A percentile compares a stretch with the other conserved stretches of the same genome.
Conservation (phyloP, 345 rosid genomes). For the Boechera retrofracta region DNA sequence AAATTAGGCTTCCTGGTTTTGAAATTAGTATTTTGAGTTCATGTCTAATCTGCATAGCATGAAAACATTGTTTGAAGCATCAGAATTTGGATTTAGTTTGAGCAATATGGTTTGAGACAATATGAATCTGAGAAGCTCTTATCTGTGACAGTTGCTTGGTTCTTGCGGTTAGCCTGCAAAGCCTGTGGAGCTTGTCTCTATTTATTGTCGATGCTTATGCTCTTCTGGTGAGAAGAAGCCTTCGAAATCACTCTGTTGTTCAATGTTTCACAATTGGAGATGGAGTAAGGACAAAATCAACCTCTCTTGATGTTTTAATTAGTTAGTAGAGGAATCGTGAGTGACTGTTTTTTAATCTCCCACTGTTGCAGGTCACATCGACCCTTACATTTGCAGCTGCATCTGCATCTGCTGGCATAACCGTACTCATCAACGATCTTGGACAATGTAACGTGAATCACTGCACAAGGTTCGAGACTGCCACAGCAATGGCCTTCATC, state of each 20-base stretch:
- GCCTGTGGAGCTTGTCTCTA: conserved; percentile 76
- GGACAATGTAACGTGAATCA: conserved; percentile 56
- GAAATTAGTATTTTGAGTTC: neutral
- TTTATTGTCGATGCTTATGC: conserved; percentile 69
- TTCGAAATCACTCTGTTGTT: conserved; percentile 53
- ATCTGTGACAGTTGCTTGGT: conserved; percentile 65
- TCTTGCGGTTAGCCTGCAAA: conserved; percentile 71
- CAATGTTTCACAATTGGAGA: conserved; percentile 72
- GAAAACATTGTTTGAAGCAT: neutral
- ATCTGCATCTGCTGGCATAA: conserved; percentile 78
- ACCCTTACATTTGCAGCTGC: conserved; percentile 81
- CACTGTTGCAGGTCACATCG: conserved; percentile 63
- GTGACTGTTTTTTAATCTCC: neutral
- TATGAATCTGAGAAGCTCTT: conserved; percentile 24
- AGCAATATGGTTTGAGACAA: conserved; percentile 5
- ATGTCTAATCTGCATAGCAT: conserved; percentile 1
- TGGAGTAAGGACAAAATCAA: conserved; percentile 58
- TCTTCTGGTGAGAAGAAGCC: conserved; percentile 68
- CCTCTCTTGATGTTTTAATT: conserved; percentile 18
- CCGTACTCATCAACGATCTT: conserved; percentile 68
- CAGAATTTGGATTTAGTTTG: neutral
- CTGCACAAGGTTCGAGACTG: conserved; percentile 66
- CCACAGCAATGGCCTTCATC: conserved; percentile 79
- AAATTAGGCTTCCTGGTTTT: neutral
- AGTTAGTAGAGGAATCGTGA: neutral